Conservation (phyloP, 352 stramenopile species). For the Phytophthora pseudosyringae region DNA sequence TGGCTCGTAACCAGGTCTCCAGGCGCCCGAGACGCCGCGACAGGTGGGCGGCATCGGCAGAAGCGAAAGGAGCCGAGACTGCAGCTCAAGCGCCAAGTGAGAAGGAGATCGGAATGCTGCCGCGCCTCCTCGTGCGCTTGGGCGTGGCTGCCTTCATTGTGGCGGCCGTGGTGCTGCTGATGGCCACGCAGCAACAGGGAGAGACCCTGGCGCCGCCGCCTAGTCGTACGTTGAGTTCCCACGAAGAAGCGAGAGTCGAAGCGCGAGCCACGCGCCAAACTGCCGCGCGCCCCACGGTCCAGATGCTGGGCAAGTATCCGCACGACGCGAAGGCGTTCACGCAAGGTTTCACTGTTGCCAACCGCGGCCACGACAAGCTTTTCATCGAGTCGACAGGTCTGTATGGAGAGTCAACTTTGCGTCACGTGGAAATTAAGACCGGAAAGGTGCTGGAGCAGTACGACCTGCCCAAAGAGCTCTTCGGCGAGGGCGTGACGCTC, state of each 20-base stretch:
- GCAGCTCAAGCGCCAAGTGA: conserved; percentile 9
- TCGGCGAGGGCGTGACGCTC: conserved; percentile 93
- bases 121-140: conserved; percentile 43
- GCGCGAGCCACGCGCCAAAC: conserved; percentile 12
- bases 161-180: conserved; percentile 23
- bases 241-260: conserved; percentile 27
- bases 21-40: conserved; percentile 20
- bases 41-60: conserved; percentile 6
- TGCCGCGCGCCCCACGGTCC: conserved; percentile 39
- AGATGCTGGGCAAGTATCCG: conserved; percentile 73
- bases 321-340: conserved; percentile 90
- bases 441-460: conserved; percentile 78
- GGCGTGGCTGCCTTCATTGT: conserved; percentile 38
- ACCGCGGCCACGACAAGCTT: conserved; percentile 61
- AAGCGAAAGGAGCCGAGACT: conserved; percentile 13
- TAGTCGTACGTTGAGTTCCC: conserved; percentile 11
- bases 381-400: conserved; percentile 95
- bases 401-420: conserved; percentile 87
- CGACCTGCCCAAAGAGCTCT: conserved; percentile 67
- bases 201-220: conserved; percentile 2
- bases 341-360: conserved; percentile 75
- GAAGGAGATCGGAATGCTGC: conserved; percentile 32
- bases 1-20: conserved; percentile 36
- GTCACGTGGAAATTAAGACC: conserved; percentile 87
- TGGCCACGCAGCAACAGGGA: conserved; percentile 17